Evolutionary conservation across 208 protist genomes (phyloP), one percentile per base, ranked within the genome.

Genomic region (Leishmania tarentolae): DNA sequence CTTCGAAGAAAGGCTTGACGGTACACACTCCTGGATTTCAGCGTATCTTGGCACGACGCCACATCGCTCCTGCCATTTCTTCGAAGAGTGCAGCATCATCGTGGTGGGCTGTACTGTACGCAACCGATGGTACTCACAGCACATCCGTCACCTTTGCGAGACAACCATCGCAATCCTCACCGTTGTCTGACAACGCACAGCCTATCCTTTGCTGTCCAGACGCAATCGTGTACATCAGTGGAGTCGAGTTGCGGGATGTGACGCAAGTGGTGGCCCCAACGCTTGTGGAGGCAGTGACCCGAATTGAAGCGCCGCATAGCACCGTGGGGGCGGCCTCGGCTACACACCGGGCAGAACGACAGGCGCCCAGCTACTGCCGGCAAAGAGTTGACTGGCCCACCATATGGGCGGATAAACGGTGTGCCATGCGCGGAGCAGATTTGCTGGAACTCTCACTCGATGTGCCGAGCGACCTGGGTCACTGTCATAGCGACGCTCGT

Each of bases 141-240:
- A 8, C 31, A 40, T 17, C 3, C 44, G n/a, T 37, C 40, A n/a
- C 28, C 35, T 1, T 52, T 35, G 3, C 42, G 24, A 2, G 9
- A 44, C 69, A 19, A 13, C 17, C 24, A 73, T 73, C 69, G 8
- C 40, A 28, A 13, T 31, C 63, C 13, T 69, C 15, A 28, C 42
- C 42, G 69, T 24, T 13, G 21, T 52, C 69, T 63, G 6, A 28
- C 52, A 21, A 42, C 28, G 40, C 19, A 28, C 40, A 61, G 8
- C 50, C n/a, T 17, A 76, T 53, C 8, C 71, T 53, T 3, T 79
- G 76, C 76, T 57, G 81, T 7, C 91, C 93, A 3, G 87, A 96
- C 66, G 91, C 91, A 1, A 83, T 95, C 35, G 79, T 95, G 24
- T 87, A 87, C 75, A 87, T 95, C 84, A 90, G 89, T 21, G 93